Evolutionary conservation across 345 rosid genomes (phyloP), one percentile per base, ranked within the genome.

Genomic region (Gossypium ekmanianum): DNA sequence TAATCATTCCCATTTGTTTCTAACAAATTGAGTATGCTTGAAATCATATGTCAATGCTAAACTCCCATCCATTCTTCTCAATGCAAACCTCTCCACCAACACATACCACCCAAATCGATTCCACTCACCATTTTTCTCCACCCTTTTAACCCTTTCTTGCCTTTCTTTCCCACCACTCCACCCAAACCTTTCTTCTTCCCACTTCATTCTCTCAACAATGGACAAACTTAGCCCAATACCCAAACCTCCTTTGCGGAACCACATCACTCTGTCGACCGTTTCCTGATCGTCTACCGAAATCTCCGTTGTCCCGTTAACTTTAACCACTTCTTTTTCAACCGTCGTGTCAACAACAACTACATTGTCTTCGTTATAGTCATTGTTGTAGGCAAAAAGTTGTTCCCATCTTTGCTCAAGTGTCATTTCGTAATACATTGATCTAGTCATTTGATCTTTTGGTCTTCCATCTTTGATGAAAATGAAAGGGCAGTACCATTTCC

Each of bases 21-120:
- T 83, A 16, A 88, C 16, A 56, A 78, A 76, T 17, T 82, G 76
- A 52, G 85, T 61, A 75, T 90, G 92, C 77, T 82, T 85, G 73
- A 83, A 92, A 57, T 86, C 86, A 77, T 78, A 86, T 58, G 75
- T 79, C 50, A 92, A 74, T 65, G 85, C 84, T 78, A 85, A 43
- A 56, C 83, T 85, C 68, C 89, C 94, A 82, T 92, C 91, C 85
- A 91, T 83, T 76, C 97, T 92, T 75, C 84, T 87, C 79, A 88
- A 54, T 43, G 87, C 89, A 81, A 92, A 92, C n/a, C 88, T 90
- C 87, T 92, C 93, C 13, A 90, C 94, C 91, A 92, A 84, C 68
- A 74, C 81, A 77, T 85, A 90, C 68, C 91, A 92, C 43, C 86
- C 81, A 67, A 88, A 84, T 65, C 81, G 87, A 68, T 76, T 87